Percentiles rank a stretch among this genome's conserved stretches.
phyloP scores from a whole-genome alignment of 495 filamentous ascomycete genomes.

The Penicillium odoratum region DNA sequence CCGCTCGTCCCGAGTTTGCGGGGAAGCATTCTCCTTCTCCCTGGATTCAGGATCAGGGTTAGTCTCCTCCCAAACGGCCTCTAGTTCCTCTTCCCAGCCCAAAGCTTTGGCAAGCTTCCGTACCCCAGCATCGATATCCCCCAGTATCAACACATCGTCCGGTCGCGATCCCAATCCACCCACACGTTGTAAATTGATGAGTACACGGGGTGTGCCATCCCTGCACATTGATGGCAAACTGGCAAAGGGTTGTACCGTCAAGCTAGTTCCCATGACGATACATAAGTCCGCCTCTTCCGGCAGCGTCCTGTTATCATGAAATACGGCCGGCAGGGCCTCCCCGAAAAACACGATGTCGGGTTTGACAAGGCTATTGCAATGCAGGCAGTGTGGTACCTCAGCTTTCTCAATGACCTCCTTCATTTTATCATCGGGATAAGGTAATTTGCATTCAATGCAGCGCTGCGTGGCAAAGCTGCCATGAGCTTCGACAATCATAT shows the following conservation, averaged over 20 bases:
- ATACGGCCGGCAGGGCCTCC: constrained; percentile 72
- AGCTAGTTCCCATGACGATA: constrained; percentile 89
- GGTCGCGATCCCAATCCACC: constrained; percentile 72
- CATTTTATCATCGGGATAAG: constrained; percentile 74
- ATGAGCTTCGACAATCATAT: constrained; percentile 89
- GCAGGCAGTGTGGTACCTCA: constrained; percentile 66
- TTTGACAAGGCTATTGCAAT: constrained; percentile 84
- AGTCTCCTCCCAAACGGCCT: constrained; percentile 62
- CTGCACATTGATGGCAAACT: constrained; percentile 65
- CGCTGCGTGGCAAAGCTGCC: constrained; percentile 87
- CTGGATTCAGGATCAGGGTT: constrained; percentile 41
- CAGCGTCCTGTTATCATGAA: constrained; percentile 59
- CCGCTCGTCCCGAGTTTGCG: constrained; percentile 52
- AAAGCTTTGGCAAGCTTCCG: constrained; percentile 75
- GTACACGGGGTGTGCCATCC: constrained; percentile 66
- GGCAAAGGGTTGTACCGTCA: constrained; percentile 89
- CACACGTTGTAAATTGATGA: constrained; percentile 87
- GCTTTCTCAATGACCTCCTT: constrained; percentile 59
- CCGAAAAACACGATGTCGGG: constrained; percentile 99
- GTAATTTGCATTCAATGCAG: constrained; percentile 81
- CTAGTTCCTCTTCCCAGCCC: constrained; percentile 86
- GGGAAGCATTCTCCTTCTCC: constrained; percentile 33
- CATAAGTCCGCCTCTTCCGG: constrained; percentile 70
- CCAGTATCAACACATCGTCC: constrained; percentile 75
- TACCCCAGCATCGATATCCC: constrained; percentile 82